Conservation (phyloP, 2,329 filamentous ascomycete genomes). For the Tympanopsis confertula region DNA sequence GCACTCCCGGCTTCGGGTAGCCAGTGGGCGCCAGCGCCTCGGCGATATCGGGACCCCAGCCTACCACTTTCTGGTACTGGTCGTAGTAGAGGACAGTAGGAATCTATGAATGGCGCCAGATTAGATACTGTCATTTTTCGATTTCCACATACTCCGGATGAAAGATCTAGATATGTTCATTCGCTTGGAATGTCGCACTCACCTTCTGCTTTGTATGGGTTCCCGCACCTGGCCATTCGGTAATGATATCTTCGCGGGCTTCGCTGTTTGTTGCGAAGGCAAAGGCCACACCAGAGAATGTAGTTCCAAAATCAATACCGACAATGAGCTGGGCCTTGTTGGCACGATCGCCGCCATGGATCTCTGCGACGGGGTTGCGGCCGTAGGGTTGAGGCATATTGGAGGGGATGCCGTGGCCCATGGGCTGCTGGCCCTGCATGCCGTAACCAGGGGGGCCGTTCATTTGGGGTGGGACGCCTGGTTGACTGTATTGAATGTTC, state of each 20-base stretch:
- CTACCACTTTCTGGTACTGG: conserved; percentile 98
- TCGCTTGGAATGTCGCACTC: conserved; percentile 9
- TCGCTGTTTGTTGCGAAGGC: conserved; percentile 96
- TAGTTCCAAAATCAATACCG: conserved; percentile 97
- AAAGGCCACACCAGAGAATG: conserved; percentile 94
- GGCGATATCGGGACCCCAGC: conserved; percentile 96
- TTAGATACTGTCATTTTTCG: conserved; percentile 7
- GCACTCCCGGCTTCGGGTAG: conserved; percentile 92
- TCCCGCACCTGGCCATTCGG: conserved; percentile 94
- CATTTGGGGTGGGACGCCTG: neutral
- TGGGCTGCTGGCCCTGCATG: neutral
- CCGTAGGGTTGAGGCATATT: neutral
- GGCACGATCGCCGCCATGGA: conserved; percentile 75
- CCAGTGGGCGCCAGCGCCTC: conserved; percentile 92
- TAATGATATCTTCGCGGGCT: conserved; percentile 96
- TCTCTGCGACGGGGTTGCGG: conserved; percentile 50
- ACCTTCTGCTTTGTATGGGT: conserved; percentile 99
- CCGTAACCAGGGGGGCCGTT: neutral
- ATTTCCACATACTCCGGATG: neutral
- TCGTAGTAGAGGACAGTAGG: conserved; percentile 99
- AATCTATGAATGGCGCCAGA: conserved; percentile 47
- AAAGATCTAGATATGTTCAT: neutral
- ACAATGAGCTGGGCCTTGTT: conserved; percentile 97
- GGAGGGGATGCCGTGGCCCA: neutral
- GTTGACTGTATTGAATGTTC: neutral